phyloP scores from a whole-genome alignment of 2,329 filamentous ascomycete genomes.

The Nectriaceae sp. region DNA sequence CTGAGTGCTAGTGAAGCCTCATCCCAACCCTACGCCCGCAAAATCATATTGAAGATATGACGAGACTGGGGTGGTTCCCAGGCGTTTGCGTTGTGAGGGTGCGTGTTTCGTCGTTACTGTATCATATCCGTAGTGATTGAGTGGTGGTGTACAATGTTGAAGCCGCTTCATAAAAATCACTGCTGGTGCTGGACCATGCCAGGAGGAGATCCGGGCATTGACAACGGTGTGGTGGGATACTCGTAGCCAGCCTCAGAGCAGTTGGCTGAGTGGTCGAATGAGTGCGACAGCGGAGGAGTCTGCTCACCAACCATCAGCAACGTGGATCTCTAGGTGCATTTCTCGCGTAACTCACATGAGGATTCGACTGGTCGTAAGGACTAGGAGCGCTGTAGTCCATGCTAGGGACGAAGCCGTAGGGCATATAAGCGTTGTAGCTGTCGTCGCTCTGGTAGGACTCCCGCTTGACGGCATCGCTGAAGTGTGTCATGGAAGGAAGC shows the following conservation, averaged over 20 bases:
- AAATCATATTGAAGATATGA: too few relatives aligned
- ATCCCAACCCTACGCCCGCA: too few relatives aligned
- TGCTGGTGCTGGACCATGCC: slow-evolving; percentile 43
- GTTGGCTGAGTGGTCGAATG: slow-evolving; percentile 67
- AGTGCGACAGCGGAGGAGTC: slow-evolving; percentile 78
- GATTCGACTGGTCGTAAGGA: slow-evolving; percentile 67
- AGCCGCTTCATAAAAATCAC: too few relatives aligned
- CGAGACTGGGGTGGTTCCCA: neutral
- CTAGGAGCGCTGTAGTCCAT: slow-evolving; percentile 64
- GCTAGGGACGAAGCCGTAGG: slow-evolving; percentile 64
- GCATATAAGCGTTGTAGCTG: slow-evolving; percentile 66
- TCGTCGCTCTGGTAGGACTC: slow-evolving; percentile 60
- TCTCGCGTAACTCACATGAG: slow-evolving; percentile 68
- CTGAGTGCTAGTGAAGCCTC: too few relatives aligned
- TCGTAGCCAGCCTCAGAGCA: slow-evolving; percentile 64
- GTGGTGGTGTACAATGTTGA: slow-evolving; percentile 1
- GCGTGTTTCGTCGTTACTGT: neutral
- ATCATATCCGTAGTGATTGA: neutral
- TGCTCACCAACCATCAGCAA: slow-evolving; percentile 55
- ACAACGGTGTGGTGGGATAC: slow-evolving; percentile 70
- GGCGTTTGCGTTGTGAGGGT: neutral
- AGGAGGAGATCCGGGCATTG: slow-evolving; percentile 72
- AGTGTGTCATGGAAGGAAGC: slow-evolving; percentile 66
- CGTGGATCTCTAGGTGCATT: slow-evolving; percentile 42
- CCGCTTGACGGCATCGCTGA: slow-evolving; percentile 67